A percentile compares a stretch with the other conserved stretches of the same genome.
Evolutionary conservation across 768 basidiomycete species (phyloP).

Genomic region (Cubamyces lactineus): DNA sequence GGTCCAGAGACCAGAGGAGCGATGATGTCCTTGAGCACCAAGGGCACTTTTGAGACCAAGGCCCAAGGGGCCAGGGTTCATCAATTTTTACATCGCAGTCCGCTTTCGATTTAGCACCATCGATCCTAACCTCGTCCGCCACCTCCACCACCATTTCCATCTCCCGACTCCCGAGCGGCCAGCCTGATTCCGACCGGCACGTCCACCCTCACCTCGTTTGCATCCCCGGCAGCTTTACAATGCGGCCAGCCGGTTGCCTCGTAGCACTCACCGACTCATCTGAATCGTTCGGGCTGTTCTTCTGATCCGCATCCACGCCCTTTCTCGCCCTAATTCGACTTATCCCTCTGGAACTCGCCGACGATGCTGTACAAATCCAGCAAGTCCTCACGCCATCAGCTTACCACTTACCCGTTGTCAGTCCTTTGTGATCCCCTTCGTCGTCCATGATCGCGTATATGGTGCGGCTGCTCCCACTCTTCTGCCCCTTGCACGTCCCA

Average conservation of each 20-base stretch:
- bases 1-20: neutral
- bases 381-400: slow-evolving; percentile 13
- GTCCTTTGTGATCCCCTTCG: slow-evolving; percentile 7
- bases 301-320: neutral
- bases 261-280: neutral
- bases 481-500: slow-evolving; percentile 11
- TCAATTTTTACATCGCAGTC: slow-evolving; percentile 14
- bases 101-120: slow-evolving; percentile 16
- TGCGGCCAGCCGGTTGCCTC: neutral
- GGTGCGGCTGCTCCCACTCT: slow-evolving; percentile 7
- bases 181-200: slow-evolving; percentile 2
- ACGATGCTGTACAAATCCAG: neutral
- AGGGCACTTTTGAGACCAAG: no score
- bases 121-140: slow-evolving; percentile 11
- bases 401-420: slow-evolving; percentile 9
- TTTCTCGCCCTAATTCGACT: slow-evolving; percentile 5
- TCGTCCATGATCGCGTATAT: slow-evolving; percentile 11
- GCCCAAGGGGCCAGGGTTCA: neutral
- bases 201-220: neutral
- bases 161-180: no score
- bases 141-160: slow-evolving; percentile 4
- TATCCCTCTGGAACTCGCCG: neutral
- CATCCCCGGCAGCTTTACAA: neutral
- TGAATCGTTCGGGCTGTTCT: neutral
- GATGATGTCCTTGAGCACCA: neutral